A percentile compares a stretch with the other conserved stretches of the same genome.
Conservation (phyloP, 2,329 filamentous ascomycete genomes). For the Alternaria novae-zelandiae region DNA sequence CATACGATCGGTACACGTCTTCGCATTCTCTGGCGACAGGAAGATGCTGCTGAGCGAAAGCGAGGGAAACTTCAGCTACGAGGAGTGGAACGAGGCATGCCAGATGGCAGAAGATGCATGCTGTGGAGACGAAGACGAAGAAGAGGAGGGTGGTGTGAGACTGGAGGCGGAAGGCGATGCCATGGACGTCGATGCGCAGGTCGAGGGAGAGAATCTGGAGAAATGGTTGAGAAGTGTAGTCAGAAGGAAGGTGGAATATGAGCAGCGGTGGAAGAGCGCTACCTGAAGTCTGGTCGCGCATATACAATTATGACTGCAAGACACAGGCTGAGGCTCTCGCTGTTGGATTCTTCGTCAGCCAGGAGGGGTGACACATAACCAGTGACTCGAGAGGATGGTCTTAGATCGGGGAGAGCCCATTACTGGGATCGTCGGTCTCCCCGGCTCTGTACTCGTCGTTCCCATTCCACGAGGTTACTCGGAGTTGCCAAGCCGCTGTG, state of each 20-base stretch:
- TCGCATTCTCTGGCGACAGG: slow-evolving; percentile 72
- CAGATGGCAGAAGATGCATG: slow-evolving; percentile 71
- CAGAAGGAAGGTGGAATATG: slow-evolving; percentile 47
- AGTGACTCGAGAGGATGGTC: not conserved
- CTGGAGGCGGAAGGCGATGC: slow-evolving; percentile 38
- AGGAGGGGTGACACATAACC: not conserved
- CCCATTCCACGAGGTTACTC: not conserved
- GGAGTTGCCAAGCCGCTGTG: not conserved
- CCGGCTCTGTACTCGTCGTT: not conserved
- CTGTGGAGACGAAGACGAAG: slow-evolving; percentile 55
- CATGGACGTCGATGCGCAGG: slow-evolving; percentile 49
- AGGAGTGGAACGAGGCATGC: slow-evolving; percentile 76
- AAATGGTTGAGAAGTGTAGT: slow-evolving; percentile 52
- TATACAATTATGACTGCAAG: not conserved
- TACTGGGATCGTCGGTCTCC: not conserved
- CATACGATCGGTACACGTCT: slow-evolving; percentile 82
- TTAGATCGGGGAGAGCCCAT: not conserved
- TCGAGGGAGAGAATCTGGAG: slow-evolving; percentile 37
- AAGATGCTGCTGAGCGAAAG: slow-evolving; percentile 81
- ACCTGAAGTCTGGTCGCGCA: slow-evolving; percentile 31
- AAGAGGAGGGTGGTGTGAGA: slow-evolving; percentile 43
- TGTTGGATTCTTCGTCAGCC: not conserved
- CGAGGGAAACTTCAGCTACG: slow-evolving; percentile 76
- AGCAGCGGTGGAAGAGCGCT: slow-evolving; percentile 51
- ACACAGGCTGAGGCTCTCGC: not conserved